Conservation (phyloP, 768 basidiomycete species). For the Suillus decipiens region DNA sequence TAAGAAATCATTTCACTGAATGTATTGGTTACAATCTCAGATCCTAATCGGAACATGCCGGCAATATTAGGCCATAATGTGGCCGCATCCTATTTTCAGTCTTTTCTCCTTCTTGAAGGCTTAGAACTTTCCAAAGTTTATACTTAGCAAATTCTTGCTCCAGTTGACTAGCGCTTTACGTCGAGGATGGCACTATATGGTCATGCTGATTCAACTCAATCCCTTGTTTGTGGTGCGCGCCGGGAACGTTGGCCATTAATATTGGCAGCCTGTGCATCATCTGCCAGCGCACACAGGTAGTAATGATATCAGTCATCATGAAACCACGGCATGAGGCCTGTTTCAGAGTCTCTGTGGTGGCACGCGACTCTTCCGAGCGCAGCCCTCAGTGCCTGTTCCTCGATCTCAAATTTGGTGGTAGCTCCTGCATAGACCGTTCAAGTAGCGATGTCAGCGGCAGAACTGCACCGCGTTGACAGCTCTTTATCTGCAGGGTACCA, state of each 20-base stretch:
- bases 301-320: background rate
- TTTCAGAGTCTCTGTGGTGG: background rate
- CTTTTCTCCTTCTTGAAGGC: background rate
- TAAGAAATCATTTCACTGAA: slow-evolving; percentile 4
- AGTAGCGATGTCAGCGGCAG: background rate
- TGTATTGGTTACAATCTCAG: slow-evolving; percentile 27
- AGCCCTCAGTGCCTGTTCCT: background rate
- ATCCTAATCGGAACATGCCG: slow-evolving; percentile 29
- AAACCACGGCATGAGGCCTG: background rate
- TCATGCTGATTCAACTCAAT: background rate
- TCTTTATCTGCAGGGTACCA: background rate
- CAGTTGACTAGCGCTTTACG: background rate
- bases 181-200: background rate
- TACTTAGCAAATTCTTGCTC: background rate
- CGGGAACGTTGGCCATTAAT: background rate
- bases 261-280: background rate
- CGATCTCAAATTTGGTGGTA: background rate
- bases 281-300: background rate
- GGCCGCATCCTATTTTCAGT: background rate
- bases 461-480: background rate
- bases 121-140: slow-evolving; percentile 5
- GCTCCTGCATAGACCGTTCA: background rate
- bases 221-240: background rate
- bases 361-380: background rate
- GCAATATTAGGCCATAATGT: slow-evolving; percentile 7